A percentile compares a stretch with the other conserved stretches of the same genome.
These are phyloP conservation scores for Coelastrella sp. DNA, from an alignment of 139 green algal genomes.

Conservation along the genomic window DNA sequence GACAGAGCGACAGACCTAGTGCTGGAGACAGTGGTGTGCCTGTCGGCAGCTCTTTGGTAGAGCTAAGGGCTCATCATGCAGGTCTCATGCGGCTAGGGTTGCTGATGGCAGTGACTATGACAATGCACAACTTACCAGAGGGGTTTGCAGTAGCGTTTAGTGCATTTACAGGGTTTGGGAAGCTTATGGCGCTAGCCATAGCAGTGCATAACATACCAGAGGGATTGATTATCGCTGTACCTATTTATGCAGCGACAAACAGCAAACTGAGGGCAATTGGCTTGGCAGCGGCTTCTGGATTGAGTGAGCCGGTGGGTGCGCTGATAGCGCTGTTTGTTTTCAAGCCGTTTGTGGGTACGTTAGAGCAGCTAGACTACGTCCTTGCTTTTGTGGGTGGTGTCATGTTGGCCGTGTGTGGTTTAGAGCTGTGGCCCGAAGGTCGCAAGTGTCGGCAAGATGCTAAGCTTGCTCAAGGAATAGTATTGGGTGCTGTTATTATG, in stretches of 20 bases:
- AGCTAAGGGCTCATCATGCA: slow-evolving; percentile 15
- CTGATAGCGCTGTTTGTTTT: slow-evolving; percentile 81
- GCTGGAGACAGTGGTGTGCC: not conserved
- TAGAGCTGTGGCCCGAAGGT: slow-evolving; percentile 92
- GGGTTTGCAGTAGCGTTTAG: slow-evolving; percentile 78
- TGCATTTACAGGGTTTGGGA: slow-evolving; percentile 83
- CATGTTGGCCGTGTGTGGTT: slow-evolving; percentile 87
- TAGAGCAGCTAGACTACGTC: slow-evolving; percentile 76
- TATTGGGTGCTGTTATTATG: slow-evolving; percentile 80
- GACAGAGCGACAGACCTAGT: not conserved
- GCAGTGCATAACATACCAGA: slow-evolving; percentile 94
- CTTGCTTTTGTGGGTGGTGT: slow-evolving; percentile 87
- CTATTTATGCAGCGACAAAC: slow-evolving; percentile 91
- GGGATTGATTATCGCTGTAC: slow-evolving; percentile 79
- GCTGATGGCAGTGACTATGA: slow-evolving; percentile 76
- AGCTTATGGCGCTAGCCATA: slow-evolving; percentile 86
- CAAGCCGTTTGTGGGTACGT: slow-evolving; percentile 70
- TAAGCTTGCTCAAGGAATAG: slow-evolving; percentile 70
- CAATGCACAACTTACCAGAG: slow-evolving; percentile 93
- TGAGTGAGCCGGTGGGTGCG: slow-evolving; percentile 89
- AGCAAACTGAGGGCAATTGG: slow-evolving; percentile 80
- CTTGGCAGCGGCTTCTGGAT: slow-evolving; percentile 79
- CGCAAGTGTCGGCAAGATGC: slow-evolving; percentile 77
- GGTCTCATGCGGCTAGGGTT: slow-evolving; percentile 35
- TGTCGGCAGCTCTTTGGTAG: not conserved